phyloP scores from a whole-genome alignment of 805 yeast species.

The Yarrowia osloensis region DNA sequence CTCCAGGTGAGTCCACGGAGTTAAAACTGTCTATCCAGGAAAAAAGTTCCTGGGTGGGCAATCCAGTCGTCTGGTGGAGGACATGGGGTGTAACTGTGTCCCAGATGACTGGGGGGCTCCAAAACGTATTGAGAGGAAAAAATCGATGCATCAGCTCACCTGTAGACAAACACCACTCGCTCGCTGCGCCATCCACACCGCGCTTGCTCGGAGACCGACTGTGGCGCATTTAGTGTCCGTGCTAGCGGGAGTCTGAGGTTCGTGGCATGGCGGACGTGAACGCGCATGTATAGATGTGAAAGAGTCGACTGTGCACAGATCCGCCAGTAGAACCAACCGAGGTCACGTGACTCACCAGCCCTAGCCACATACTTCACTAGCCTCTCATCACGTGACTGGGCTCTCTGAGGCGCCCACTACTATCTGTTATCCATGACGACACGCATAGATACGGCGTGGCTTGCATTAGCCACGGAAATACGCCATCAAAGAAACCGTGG shows the following conservation, averaged over 20 bases:
- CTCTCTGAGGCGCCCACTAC: no score
- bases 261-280: neutral
- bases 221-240: neutral
- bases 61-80: neutral
- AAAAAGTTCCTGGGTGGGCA: neutral
- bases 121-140: no score
- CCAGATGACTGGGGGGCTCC: neutral
- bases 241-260: slow-evolving; percentile 19
- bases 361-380: neutral
- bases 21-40: neutral
- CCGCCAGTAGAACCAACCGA: no score
- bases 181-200: no score
- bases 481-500: slow-evolving; percentile 13
- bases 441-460: slow-evolving; percentile 28
- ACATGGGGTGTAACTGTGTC: neutral
- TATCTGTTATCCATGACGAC: no score
- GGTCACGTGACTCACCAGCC: neutral
- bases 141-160: no score
- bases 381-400: no score
- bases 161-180: no score
- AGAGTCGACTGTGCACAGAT: no score
- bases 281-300: no score
- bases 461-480: slow-evolving; percentile 15
- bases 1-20: no score
- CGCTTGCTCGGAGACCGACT: neutral